Evolutionary conservation across 75 land plant species (phyloP).

Genomic region (Chamaecyparis obtusa): DNA sequence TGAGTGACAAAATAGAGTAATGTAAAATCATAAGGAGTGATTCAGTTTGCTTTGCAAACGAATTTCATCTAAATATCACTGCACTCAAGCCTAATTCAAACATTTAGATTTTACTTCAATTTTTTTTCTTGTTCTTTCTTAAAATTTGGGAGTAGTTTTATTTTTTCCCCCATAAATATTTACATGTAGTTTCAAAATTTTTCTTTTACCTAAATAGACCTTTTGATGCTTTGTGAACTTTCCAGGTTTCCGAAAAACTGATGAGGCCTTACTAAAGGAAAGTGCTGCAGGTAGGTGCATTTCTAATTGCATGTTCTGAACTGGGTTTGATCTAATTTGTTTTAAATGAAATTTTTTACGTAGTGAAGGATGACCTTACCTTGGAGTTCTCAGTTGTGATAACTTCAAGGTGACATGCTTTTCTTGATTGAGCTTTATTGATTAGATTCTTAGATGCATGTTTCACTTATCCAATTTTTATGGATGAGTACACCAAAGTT

Average conservation of each 20-base stretch:
- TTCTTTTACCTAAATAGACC: not conserved
- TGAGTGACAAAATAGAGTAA: not conserved
- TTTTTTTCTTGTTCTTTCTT: not conserved
- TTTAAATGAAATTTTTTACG: too few relatives aligned
- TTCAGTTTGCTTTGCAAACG: not conserved
- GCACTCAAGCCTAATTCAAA: not conserved
- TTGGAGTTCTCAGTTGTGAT: too few relatives aligned
- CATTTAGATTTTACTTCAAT: not conserved
- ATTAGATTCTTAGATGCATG: too few relatives aligned
- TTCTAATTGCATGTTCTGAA: not conserved
- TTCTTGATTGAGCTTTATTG: too few relatives aligned
- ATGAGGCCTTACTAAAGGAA: constrained; percentile 59
- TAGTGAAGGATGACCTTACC: too few relatives aligned
- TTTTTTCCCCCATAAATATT: not conserved
- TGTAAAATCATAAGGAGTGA: not conserved
- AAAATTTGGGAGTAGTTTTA: not conserved
- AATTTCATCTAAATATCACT: not conserved
- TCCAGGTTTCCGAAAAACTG: constrained; percentile 64
- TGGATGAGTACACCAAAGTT: too few relatives aligned
- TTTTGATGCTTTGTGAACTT: not conserved
- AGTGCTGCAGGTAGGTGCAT: constrained; percentile 55
- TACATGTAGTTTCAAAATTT: not conserved
- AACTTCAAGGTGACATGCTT: too few relatives aligned
- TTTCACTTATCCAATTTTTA: too few relatives aligned
- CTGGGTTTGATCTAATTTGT: not conserved